Evolutionary conservation across 257 asterid species (phyloP), one percentile per base, ranked within the genome.

Genomic region (Lavandula angustifolia): DNA sequence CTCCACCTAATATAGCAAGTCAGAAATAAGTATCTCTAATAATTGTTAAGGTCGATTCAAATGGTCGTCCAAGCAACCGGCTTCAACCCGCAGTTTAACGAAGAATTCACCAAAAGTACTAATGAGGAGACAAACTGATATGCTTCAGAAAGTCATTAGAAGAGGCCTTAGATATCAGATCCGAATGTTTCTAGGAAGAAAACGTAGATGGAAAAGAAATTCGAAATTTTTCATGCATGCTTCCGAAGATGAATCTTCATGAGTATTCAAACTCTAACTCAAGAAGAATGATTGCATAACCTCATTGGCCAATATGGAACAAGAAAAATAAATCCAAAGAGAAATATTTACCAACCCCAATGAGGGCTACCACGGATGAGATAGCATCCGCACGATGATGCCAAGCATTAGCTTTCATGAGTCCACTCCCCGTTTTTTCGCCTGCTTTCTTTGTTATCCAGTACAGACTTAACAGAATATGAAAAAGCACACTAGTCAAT

Each of bases 321-420:
- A 17, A 42, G 42, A n/a, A 17, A 68, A 31, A n/a, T 29, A 54
- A 66, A 48, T 71, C 42, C 8, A 65, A 68, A 43, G 67, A 70
- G 16, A 70, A 77, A 69, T 83, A 83, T 67, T 87, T 94, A 94
- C 99, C 99, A 94, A 94, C 99, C 84, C 99, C 99, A 69, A 94
- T 61, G 67, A 94, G 97, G 76, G 96, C 95, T 75, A 94, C 97
- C 38, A 87, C 76, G 7, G 99, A 90, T 66, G 97, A 90, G 80
- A 87, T 66, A 77, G 99, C 94, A 86, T 90, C 99, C 1, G 96
- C 87, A 13, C 96, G 97, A 54, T 94, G 97, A 80, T 94, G 99
- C 97, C 97, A 94, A 57, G 99, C 99, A 74, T 94, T 94, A 62
- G 96, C 97, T 84, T 84, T 90, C 96, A 90, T 87, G 71, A 90